Evolutionary conservation across 805 yeast species (phyloP).

Genomic region (Wickerhamomyces silvicola): DNA sequence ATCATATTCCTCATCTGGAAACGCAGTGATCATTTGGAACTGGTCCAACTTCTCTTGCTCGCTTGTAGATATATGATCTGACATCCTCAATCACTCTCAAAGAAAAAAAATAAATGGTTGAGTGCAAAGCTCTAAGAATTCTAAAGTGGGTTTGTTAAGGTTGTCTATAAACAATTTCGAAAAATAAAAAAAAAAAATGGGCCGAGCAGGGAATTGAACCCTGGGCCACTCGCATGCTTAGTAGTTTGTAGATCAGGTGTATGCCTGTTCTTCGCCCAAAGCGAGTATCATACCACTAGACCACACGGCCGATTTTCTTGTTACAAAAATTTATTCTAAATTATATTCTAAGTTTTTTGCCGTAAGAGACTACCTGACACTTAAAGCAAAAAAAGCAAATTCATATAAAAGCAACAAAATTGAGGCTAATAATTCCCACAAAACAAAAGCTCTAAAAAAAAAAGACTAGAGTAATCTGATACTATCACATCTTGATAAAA

Average conservation of each 20-base stretch:
- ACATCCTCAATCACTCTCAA: conserved; percentile 3
- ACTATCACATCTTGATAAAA: too few species aligned
- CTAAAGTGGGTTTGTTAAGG: not conserved
- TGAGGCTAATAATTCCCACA: too few species aligned
- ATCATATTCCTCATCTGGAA: conserved; percentile 39
- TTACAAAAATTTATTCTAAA: too few species aligned
- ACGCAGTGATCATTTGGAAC: conserved; percentile 45
- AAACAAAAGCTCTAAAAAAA: too few species aligned
- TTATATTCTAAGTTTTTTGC: too few species aligned
- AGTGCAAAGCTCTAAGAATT: not conserved
- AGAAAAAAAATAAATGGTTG: not conserved
- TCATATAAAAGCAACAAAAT: not conserved
- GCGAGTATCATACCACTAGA: conserved; percentile 30
- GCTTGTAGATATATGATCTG: conserved; percentile 29
- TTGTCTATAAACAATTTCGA: not conserved
- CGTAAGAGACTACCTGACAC: conserved; percentile 6
- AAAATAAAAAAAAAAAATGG: conserved; percentile 9
- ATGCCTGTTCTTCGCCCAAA: conserved; percentile 28
- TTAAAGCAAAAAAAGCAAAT: conserved; percentile 2
- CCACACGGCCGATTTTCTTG: conserved; percentile 29
- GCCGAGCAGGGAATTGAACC: conserved; percentile 26
- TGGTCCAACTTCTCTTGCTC: conserved; percentile 39
- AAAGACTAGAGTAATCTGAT: too few species aligned
- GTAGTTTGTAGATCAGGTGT: too few species aligned
- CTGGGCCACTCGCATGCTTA: conserved; percentile 23